Base-by-base conservation (phyloP, 139 green algal species). In the Ettlia oleoabundans region DNA sequence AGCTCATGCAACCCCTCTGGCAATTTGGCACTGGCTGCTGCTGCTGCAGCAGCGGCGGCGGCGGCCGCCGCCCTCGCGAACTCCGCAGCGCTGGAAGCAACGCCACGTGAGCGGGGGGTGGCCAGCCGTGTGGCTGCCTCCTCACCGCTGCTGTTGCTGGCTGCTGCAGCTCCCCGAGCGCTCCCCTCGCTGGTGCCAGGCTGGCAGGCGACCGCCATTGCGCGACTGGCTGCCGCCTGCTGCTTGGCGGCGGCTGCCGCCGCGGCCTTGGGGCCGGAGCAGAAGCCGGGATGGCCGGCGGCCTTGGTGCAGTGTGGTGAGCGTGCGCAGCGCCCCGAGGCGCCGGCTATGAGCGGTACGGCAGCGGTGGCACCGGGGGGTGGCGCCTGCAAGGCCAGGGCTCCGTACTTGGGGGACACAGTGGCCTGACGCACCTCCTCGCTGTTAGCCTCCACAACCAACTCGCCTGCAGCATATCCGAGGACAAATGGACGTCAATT, bases 381-480 rank as follows among this genome's bases (percentile, higher is more conserved):
- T 61, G 82, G 69, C 42, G 70, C 64, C 28, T 32, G 40, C 61
- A 85, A 71, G 26, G 71, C 68, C 72, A 88, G 38, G 0, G 80
- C 80, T 10, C 85, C 81, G 47, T 86, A 90, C 52, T 80, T 89
- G 15, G 90, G 90, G 22, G 85, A 79, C 37, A 88, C 85, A 22
- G 89, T 91, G 13, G 90, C 89, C 38, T 85, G 67, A 0, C 78
- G 78, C 37, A 90, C 78, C 52, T 81, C 81, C 0, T 66, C 30
- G 0, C 76, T 92, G 84, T 95, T 93, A 24, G 84, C 83, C 75
- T 94, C 88, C n/a, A 93, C 66, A 9, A 81, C 78, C 53, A 91
- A 74, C 53, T 66, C 37, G 47, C 79, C 79, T 78, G 67, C 62
- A 43, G 37, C n/a, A n/a, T n/a, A n/a, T n/a, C n/a, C n/a, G n/a